phyloP scores from a whole-genome alignment of 2,329 filamentous ascomycete species.

The Aschersonia sp. region DNA sequence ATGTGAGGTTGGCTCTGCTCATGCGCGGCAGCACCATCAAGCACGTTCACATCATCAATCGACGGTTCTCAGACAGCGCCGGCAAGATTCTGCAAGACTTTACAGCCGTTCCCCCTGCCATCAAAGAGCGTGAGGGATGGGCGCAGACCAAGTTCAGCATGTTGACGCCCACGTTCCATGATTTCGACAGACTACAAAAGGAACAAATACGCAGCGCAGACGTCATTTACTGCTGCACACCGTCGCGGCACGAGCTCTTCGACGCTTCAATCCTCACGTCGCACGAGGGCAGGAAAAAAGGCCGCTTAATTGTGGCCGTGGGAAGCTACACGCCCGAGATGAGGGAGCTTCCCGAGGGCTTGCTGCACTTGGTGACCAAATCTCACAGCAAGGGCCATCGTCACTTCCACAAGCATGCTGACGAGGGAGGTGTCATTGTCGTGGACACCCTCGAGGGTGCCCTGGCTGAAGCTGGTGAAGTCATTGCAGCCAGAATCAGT shows the following conservation, averaged over 20 bases:
- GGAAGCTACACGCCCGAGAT: conserved; percentile 58
- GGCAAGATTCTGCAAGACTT: conserved; percentile 34
- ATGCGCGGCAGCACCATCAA: conserved; percentile 57
- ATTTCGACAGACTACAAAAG: conserved; percentile 49
- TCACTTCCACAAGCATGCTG: conserved; percentile 53
- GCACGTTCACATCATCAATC: conserved; percentile 72
- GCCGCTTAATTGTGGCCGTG: conserved; percentile 56
- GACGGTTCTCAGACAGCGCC: conserved; percentile 47
- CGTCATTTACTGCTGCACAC: conserved; percentile 81
- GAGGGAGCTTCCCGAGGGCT: conserved; percentile 67
- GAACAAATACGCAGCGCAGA: conserved; percentile 59
- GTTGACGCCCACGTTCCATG: conserved; percentile 56
- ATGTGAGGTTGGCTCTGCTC: conserved; percentile 69
- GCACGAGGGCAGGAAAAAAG: conserved; percentile 53
- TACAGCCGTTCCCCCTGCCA: conserved; percentile 22
- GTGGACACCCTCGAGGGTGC: conserved; percentile 69
- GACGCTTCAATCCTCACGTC: conserved; percentile 58
- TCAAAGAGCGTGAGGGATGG: conserved; percentile 47
- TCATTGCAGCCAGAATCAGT: conserved; percentile 61
- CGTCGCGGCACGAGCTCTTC: conserved; percentile 60
- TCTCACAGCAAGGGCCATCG: conserved; percentile 27
- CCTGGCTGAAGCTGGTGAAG: conserved; percentile 71
- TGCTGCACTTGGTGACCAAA: conserved; percentile 49
- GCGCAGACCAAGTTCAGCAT: conserved; percentile 50
- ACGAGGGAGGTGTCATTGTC: conserved; percentile 50